Evolutionary conservation across 768 basidiomycete genomes (phyloP), one percentile per base, ranked within the genome.

Genomic region (Panaeolus papilionaceus): DNA sequence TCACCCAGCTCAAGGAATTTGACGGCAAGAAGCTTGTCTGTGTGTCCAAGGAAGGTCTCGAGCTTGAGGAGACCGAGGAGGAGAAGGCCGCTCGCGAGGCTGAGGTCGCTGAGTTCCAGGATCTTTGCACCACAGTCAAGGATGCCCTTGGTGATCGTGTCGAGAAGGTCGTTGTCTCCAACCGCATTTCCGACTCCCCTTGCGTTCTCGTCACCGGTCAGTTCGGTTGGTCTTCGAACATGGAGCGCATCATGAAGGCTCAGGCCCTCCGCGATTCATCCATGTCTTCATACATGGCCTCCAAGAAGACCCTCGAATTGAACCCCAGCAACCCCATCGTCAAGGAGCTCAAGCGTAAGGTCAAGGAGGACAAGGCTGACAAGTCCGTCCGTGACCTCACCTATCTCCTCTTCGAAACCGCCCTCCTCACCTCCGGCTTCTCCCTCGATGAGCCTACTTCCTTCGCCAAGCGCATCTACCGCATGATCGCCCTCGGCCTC

Each of bases 201-300:
- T 98, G 92, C 79, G 97, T 98, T 54, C 91, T 97, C 75, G 96
- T 98, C 77, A 99, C 98, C 68, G 97, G 97, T 66, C 96, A 98
- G 80, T 99, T 98, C 82, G 98, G 97, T 66, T 99, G 97, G 97
- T 98, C 95, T 33, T 96, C 96, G 66, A 98, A 98, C 87, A 99
- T 99, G 97, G 92, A 90, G 70, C 58, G 96, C 79, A 97, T 98
- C 85, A 98, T 98, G 96, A 97, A 97, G 82, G 96, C 96, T 16
- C 96, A 98, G 82, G 96, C 96, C 26, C 89, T 96, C 65, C 93
- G 95, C 67, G 95, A 96, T 79, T 93, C 94, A 20, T 94, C 92
- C 67, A 96, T 96, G 96, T 97, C 95, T 33, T 96, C 95, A 28
- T 97, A 97, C 87, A 98, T 98, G 96, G 93, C 94, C 38, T 93